Evolutionary conservation across 2,329 filamentous ascomycete genomes (phyloP).

Genomic region (Trichophyton verrucosum): DNA sequence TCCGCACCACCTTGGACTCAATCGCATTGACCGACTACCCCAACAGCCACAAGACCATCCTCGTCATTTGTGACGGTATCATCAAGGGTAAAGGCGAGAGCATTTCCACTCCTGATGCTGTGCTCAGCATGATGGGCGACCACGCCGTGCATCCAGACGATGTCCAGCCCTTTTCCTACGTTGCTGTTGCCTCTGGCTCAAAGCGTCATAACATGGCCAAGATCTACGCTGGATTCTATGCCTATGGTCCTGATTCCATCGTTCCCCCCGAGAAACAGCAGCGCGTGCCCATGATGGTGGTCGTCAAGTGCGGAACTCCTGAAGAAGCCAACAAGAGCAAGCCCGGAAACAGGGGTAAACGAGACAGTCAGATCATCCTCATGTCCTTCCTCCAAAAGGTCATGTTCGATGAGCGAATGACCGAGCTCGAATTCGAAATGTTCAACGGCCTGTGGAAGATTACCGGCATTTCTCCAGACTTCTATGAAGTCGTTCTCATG

Average conservation of each 20-base stretch:
- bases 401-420: constrained; percentile 99
- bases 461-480: constrained; percentile 94
- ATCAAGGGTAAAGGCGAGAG: constrained; percentile 91
- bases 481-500: constrained; percentile 97
- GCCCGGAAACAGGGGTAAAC: constrained; percentile 94
- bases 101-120: constrained; percentile 78
- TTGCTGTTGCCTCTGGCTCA: constrained; percentile 85
- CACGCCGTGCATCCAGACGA: constrained; percentile 66
- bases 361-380: constrained; percentile 95
- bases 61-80: constrained; percentile 92
- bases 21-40: constrained; percentile 97
- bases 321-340: constrained; percentile 71
- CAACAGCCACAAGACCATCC: constrained; percentile 95
- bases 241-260: constrained; percentile 71
- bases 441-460: constrained; percentile 99
- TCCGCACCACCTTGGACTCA: constrained; percentile 89
- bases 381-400: constrained; percentile 99
- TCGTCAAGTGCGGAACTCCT: constrained; percentile 91
- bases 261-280: constrained; percentile 83
- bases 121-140: constrained; percentile 89
- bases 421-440: constrained; percentile 97
- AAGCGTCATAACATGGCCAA: constrained; percentile 99
- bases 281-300: constrained; percentile 90
- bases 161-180: constrained; percentile 85
- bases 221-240: constrained; percentile 94